phyloP scores from a whole-genome alignment of 176 grass and related monocot genomes.

The Ensete glaucum region DNA sequence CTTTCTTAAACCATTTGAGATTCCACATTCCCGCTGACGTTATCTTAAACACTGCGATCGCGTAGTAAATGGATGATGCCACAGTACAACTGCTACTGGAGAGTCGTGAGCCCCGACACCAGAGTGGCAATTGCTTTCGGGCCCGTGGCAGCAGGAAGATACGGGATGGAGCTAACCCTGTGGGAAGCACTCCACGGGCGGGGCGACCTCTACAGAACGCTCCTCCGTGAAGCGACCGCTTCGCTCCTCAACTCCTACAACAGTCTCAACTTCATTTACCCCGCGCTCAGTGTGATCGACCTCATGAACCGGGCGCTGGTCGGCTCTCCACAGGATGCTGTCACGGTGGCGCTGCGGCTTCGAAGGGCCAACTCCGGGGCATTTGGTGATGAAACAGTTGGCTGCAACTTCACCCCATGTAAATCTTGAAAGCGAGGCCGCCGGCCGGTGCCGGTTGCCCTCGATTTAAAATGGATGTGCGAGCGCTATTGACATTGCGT shows the following conservation, averaged over 20 bases:
- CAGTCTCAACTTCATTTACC: slow-evolving; percentile 42
- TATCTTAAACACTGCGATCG: background rate
- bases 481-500: too few relatives aligned
- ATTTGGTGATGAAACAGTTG: background rate
- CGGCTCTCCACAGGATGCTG: slow-evolving; percentile 31
- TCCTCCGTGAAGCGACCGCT: slow-evolving; percentile 74
- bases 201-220: slow-evolving; percentile 53
- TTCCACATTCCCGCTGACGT: background rate
- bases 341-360: slow-evolving; percentile 48
- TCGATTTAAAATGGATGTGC: too few relatives aligned
- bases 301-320: slow-evolving; percentile 49
- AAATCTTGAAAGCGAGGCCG: background rate
- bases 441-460: too few relatives aligned
- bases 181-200: slow-evolving; percentile 45
- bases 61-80: slow-evolving; percentile 40
- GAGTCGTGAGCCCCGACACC: slow-evolving; percentile 58
- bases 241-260: slow-evolving; percentile 79
- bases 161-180: slow-evolving; percentile 50
- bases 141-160: slow-evolving; percentile 44
- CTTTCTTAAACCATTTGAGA: background rate
- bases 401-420: slow-evolving; percentile 40
- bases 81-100: slow-evolving; percentile 56
- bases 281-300: slow-evolving; percentile 45
- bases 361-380: slow-evolving; percentile 47
- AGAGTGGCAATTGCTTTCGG: slow-evolving; percentile 72